Percentiles rank a stretch among this genome's conserved stretches.
phyloP scores from a whole-genome alignment of 176 grass and related monocot genomes.

The Oryza australiensis region DNA sequence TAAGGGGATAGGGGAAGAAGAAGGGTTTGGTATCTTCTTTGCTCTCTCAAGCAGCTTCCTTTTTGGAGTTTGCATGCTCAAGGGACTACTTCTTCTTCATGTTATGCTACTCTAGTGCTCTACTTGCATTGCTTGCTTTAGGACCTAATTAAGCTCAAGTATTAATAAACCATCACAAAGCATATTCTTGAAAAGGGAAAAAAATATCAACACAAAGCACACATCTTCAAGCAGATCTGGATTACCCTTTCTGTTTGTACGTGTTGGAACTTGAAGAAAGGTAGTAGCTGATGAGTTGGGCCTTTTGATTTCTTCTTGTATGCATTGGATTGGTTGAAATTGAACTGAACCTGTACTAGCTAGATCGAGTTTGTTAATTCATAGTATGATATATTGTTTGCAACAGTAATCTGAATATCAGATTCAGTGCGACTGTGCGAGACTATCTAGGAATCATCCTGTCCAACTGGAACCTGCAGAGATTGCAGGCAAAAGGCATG shows the following conservation, averaged over 20 bases:
- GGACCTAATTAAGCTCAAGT: background rate
- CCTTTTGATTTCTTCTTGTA: background rate
- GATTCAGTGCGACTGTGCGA: background rate
- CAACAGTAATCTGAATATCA: background rate
- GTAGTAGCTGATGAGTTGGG: background rate
- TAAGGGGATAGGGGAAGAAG: background rate
- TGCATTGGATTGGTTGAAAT: background rate
- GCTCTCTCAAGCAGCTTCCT: constrained; percentile 41
- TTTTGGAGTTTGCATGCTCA: constrained; percentile 30
- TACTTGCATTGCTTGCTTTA: background rate
- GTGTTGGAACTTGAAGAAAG: background rate
- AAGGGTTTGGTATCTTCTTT: constrained; percentile 77
- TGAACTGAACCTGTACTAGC: background rate
- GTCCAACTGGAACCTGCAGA: background rate
- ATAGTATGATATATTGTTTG: background rate
- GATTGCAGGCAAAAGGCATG: too few relatives aligned
- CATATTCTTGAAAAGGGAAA: background rate
- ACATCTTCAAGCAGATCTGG: background rate
- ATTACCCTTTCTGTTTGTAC: background rate
- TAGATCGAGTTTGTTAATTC: background rate
- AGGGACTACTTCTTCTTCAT: constrained; percentile 17
- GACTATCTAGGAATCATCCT: background rate
- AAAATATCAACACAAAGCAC: background rate
- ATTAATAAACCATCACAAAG: background rate
- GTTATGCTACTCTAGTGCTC: background rate